These are phyloP conservation scores for Vachellia collinsii DNA, from an alignment of 306 rosid genomes.

Conservation along the genomic window DNA sequence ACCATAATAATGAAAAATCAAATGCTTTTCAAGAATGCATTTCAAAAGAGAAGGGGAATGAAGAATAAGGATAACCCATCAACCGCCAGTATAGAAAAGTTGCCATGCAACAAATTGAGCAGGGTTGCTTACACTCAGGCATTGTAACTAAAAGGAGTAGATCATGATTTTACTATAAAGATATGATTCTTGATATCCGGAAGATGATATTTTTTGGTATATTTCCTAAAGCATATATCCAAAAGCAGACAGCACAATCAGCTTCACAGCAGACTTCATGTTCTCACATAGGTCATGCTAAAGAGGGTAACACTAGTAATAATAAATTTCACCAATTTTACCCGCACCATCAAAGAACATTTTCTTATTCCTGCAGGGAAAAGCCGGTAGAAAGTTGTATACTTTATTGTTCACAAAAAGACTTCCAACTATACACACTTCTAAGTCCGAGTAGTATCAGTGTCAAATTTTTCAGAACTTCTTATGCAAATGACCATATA, in stretches of 20 bases:
- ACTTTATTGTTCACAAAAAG: conserved; percentile 3
- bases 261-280: background rate
- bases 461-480: background rate
- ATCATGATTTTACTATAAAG: too few relatives aligned
- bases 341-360: conserved; percentile 14
- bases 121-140: too few relatives aligned
- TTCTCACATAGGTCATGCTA: background rate
- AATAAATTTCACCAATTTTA: conserved; percentile 27
- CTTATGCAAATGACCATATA: background rate
- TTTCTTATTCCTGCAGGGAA: background rate
- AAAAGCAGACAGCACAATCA: background rate
- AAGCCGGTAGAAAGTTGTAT: background rate
- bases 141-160: too few relatives aligned
- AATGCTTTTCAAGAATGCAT: too few relatives aligned
- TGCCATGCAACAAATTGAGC: too few relatives aligned
- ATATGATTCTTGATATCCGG: too few relatives aligned
- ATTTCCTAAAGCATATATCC: background rate
- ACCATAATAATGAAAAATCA: too few relatives aligned
- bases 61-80: too few relatives aligned
- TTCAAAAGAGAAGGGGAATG: too few relatives aligned
- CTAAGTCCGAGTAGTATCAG: background rate
- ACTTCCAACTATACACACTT: background rate
- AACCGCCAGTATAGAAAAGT: too few relatives aligned
- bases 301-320: background rate
- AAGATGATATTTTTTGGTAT: too few relatives aligned